A percentile compares a stretch with the other conserved stretches of the same genome.
These are phyloP conservation scores for Russula abietina DNA, from an alignment of 768 basidiomycete species.

Conservation along the genomic window DNA sequence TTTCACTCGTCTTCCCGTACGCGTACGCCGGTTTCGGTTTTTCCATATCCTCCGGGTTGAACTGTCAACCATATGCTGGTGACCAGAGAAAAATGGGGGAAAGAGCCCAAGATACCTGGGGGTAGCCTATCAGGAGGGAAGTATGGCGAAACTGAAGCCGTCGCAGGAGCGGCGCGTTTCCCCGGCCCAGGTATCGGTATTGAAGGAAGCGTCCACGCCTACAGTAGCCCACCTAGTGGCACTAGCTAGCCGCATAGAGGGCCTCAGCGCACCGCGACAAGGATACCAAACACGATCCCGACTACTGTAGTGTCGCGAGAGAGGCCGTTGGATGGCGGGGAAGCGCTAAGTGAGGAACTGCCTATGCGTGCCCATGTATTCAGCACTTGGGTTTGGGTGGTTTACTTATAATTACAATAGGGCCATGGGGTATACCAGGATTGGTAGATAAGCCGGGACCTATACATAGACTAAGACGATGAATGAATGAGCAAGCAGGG, in stretches of 20 bases:
- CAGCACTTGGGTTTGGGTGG: no score
- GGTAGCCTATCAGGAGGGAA: background rate
- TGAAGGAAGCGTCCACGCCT: no score
- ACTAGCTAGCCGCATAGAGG: background rate
- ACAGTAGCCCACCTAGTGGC: background rate
- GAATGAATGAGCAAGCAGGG: background rate
- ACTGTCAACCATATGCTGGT: no score
- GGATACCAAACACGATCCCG: conserved; percentile 35
- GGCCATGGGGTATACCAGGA: conserved; percentile 3
- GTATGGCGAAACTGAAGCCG: no score
- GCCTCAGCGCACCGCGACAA: conserved; percentile 28
- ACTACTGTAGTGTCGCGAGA: conserved; percentile 33
- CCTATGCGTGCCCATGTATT: no score
- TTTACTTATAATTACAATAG: conserved; percentile 15
- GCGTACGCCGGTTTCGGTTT: no score
- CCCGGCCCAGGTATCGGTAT: background rate
- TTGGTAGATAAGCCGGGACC: conserved; percentile 3
- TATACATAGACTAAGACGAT: conserved; percentile 2
- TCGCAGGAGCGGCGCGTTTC: background rate
- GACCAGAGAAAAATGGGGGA: background rate
- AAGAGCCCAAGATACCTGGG: background rate
- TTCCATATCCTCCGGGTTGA: no score
- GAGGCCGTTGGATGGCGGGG: no score
- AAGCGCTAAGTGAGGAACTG: no score
- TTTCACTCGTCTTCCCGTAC: no score